Base-by-base conservation (phyloP, 371 early-diverging fungal species). In the Coemansia sp. region DNA sequence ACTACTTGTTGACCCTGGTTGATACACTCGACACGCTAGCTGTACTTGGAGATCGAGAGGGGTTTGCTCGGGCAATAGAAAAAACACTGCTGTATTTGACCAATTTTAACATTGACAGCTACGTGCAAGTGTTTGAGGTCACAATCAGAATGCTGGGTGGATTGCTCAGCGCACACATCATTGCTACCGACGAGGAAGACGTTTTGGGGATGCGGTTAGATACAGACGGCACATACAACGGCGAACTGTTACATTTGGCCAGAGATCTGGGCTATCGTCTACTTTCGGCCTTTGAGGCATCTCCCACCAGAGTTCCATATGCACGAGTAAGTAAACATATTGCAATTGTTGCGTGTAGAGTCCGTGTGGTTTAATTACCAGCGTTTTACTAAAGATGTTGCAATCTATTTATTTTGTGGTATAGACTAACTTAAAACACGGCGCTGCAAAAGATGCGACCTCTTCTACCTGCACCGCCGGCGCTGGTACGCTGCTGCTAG, bases 111-210 rank as follows among this genome's bases (percentile, higher is more conserved):
- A 80, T 90, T 60, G 89, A 96, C 74, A 89, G 87, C 63, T 87
- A 89, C 61, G 94, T 98, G 1, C 95, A 94, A 77, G 92, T 97
- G 3, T 98, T 98, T 83, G 98, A 98, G 80, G 84, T 89, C 40
- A 96, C 92, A 46, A 98, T 98, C 55, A 84, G 98, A 36, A 86
- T 94, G 48, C 76, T 98, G 2, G 98, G 98, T 5, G 95, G 93
- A 11, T 80, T 96, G 67, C 69, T 92, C n/a, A 90, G 95, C 3
- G 95, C 91, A 5, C 96, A 96, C 73, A 67, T 94, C 46, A 84
- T 96, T 17, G 95, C 95, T 1, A 86, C 89, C 0, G 90, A 93
- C 67, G 82, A 86, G 12, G 24, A 46, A 3, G 78, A 80, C 41
- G 41, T 64, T 6, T 58, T 81, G 15, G 75, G 29, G 75, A 85